These are phyloP conservation scores for Russula ochroleuca DNA, from an alignment of 768 basidiomycete species.

Conservation along the genomic window DNA sequence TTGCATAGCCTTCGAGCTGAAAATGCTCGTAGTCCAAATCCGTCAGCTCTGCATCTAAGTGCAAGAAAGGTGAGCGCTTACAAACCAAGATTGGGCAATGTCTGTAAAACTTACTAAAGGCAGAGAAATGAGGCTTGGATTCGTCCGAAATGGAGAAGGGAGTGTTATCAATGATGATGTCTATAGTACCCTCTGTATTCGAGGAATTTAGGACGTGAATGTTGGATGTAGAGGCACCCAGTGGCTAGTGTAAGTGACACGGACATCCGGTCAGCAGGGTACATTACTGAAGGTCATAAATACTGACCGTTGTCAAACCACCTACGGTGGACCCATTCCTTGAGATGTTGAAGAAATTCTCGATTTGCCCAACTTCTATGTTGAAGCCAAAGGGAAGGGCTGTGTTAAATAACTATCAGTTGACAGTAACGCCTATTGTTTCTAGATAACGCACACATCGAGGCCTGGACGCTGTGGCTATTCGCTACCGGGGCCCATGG, in stretches of 20 bases:
- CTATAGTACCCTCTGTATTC: slow-evolving; percentile 58
- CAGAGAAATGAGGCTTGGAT: slow-evolving; percentile 49
- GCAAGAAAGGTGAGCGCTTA: background rate
- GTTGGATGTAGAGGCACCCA: slow-evolving; percentile 59
- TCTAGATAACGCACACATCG: slow-evolving; percentile 49
- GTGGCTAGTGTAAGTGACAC: slow-evolving; percentile 39
- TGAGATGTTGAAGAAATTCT: slow-evolving; percentile 61
- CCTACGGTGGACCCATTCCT: slow-evolving; percentile 51
- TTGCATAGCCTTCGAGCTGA: slow-evolving; percentile 54
- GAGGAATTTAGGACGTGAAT: slow-evolving; percentile 49
- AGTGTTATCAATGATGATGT: slow-evolving; percentile 57
- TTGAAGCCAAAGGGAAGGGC: slow-evolving; percentile 71
- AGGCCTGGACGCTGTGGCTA: slow-evolving; percentile 57
- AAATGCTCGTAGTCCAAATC: slow-evolving; percentile 47
- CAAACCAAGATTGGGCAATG: too few relatives aligned
- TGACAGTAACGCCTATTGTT: background rate
- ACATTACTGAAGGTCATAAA: background rate
- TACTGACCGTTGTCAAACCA: slow-evolving; percentile 52
- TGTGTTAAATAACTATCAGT: slow-evolving; percentile 30
- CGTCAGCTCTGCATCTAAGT: slow-evolving; percentile 53
- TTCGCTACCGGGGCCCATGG: slow-evolving; percentile 57
- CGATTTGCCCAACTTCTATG: slow-evolving; percentile 53
- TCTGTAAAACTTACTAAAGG: slow-evolving; percentile 49
- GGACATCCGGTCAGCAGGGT: background rate
- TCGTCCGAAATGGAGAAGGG: slow-evolving; percentile 45